Conservation (phyloP, 2,329 filamentous ascomycete species). For the Escovopsis sp. region DNA sequence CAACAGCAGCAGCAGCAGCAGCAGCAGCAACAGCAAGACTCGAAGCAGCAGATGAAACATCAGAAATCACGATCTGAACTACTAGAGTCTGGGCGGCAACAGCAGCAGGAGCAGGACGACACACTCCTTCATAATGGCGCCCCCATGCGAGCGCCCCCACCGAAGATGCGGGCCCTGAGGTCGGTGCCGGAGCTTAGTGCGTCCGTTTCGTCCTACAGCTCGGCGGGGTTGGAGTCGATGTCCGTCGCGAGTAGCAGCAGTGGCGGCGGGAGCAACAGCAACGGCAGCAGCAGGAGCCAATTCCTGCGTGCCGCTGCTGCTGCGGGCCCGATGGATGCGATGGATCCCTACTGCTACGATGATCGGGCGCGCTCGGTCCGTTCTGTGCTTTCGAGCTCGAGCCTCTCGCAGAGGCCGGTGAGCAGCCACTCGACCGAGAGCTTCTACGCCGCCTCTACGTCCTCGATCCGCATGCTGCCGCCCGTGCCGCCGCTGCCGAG, state of each 20-base stretch:
- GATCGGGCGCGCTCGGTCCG: slow-evolving; percentile 26
- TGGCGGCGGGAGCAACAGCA: too few relatives aligned
- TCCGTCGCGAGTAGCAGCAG: too few relatives aligned
- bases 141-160: slow-evolving; percentile 56
- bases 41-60: slow-evolving; percentile 28
- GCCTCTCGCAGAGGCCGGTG: slow-evolving; percentile 15
- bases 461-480: too few relatives aligned
- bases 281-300: too few relatives aligned
- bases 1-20: neutral
- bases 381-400: slow-evolving; percentile 25
- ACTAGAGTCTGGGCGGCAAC: too few relatives aligned
- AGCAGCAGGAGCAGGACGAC: slow-evolving; percentile 17
- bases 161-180: slow-evolving; percentile 76
- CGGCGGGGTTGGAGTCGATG: slow-evolving; percentile 31
- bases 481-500: too few relatives aligned
- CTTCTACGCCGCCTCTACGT: too few relatives aligned
- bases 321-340: slow-evolving; percentile 62
- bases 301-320: slow-evolving; percentile 41
- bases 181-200: slow-evolving; percentile 36
- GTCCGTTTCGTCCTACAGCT: slow-evolving; percentile 32
- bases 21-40: slow-evolving; percentile 19
- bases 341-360: too few relatives aligned
- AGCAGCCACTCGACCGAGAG: too few relatives aligned
- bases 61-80: too few relatives aligned
- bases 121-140: slow-evolving; percentile 35